phyloP scores from a whole-genome alignment of 768 basidiomycete species.

The Trametes cinnabarina region DNA sequence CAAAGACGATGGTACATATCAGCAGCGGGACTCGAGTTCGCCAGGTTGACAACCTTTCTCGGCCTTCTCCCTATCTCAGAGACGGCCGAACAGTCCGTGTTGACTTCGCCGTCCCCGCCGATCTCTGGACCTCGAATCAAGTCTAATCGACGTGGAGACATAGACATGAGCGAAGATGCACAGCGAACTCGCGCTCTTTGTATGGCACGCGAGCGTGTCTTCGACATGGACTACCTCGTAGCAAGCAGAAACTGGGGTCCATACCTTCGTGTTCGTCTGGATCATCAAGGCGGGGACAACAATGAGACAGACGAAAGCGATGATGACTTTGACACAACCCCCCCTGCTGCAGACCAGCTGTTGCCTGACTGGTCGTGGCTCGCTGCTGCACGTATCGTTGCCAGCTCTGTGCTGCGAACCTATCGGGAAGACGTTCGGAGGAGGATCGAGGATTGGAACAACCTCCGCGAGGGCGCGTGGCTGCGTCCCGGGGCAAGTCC shows the following conservation, averaged over 20 bases:
- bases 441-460: constrained; percentile 4
- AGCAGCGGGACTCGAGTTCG: constrained; percentile 35
- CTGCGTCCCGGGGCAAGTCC: neutral
- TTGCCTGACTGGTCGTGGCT: constrained; percentile 26
- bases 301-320: neutral
- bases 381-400: constrained; percentile 14
- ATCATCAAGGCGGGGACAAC: neutral
- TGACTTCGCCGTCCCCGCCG: neutral
- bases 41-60: constrained; percentile 40
- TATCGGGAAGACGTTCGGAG: neutral
- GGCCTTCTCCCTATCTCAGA: constrained; percentile 36
- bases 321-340: constrained; percentile 8
- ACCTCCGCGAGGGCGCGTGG: constrained; percentile 12
- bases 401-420: constrained; percentile 1
- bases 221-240: constrained; percentile 22
- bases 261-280: constrained; percentile 11
- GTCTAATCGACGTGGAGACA: neutral
- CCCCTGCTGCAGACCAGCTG: constrained; percentile 13
- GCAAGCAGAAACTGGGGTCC: constrained; percentile 24
- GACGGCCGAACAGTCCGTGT: neutral
- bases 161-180: constrained; percentile 11
- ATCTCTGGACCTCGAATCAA: neutral
- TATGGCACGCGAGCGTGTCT: constrained; percentile 15
- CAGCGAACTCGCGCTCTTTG: constrained; percentile 7
- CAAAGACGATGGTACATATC: neutral